phyloP scores from a whole-genome alignment of 352 stramenopile genomes.

The Globisporangium radiosum region DNA sequence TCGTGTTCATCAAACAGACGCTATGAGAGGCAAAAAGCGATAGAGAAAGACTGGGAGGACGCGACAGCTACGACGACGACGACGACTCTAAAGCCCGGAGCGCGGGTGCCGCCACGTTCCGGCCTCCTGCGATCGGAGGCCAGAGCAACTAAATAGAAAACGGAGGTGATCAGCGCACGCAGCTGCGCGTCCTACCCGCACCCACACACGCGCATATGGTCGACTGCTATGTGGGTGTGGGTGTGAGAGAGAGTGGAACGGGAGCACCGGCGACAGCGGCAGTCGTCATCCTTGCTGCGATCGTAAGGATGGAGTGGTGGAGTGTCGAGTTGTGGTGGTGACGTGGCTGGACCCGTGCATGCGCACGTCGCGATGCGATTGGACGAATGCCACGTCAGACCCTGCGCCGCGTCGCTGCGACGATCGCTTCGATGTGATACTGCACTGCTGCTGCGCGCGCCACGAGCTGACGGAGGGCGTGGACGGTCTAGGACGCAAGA shows the following conservation, averaged over 20 bases:
- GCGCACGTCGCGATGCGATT: background rate
- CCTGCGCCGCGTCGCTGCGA: slow-evolving; percentile 17
- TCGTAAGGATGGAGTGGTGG: background rate
- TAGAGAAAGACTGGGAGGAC: too few species aligned
- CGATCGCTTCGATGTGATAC: slow-evolving; percentile 40
- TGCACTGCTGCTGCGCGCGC: slow-evolving; percentile 40
- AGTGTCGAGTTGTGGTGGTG: too few species aligned
- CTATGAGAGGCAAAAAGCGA: slow-evolving; percentile 3
- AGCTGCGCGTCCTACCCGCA: too few species aligned
- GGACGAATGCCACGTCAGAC: slow-evolving; percentile 3
- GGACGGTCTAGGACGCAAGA: slow-evolving; percentile 17
- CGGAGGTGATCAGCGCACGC: too few species aligned
- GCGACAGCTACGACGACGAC: slow-evolving; percentile 2
- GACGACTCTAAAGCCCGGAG: slow-evolving; percentile 14
- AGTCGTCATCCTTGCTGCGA: background rate
- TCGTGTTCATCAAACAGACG: slow-evolving; percentile 14
- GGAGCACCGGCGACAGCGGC: background rate
- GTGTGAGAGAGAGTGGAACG: slow-evolving; percentile 1
- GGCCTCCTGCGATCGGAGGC: slow-evolving; percentile 16
- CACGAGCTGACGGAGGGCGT: slow-evolving; percentile 47
- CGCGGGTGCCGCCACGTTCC: slow-evolving; percentile 4
- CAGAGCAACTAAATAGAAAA: slow-evolving; percentile 13
- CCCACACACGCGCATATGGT: too few species aligned
- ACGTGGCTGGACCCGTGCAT: background rate
- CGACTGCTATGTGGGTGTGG: too few species aligned